A percentile compares a stretch with the other conserved stretches of the same genome.
phyloP scores from a whole-genome alignment of 192 early-diverging fungal species.

The Coemansia furcata region DNA sequence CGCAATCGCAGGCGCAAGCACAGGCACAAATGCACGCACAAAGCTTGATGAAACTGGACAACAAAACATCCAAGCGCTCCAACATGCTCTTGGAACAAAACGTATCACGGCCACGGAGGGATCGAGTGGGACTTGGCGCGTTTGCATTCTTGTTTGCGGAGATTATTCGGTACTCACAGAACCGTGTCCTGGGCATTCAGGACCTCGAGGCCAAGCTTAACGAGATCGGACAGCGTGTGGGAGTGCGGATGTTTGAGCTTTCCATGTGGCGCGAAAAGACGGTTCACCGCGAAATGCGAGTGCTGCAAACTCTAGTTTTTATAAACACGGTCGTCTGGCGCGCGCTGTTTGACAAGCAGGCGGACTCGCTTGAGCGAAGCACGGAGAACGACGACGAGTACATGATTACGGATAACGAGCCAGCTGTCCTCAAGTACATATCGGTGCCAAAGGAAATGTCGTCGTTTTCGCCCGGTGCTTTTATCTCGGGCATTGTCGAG shows the following conservation, averaged over 20 bases:
- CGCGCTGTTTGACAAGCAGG: conserved; percentile 90
- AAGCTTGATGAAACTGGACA: conserved; percentile 38
- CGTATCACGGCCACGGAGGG: conserved; percentile 66
- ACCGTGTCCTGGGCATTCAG: conserved; percentile 89
- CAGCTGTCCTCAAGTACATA: conserved; percentile 83
- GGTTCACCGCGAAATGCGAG: conserved; percentile 82
- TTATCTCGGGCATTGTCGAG: conserved; percentile 94
- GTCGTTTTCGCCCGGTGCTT: conserved; percentile 90
- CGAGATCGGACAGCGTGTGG: conserved; percentile 94
- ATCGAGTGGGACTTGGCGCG: conserved; percentile 77
- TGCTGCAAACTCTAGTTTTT: conserved; percentile 88
- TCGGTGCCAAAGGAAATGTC: conserved; percentile 93
- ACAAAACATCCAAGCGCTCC: conserved; percentile 41
- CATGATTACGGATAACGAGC: conserved; percentile 99
- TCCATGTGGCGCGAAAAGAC: conserved; percentile 86
- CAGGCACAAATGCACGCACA: conserved; percentile 19
- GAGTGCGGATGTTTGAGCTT: conserved; percentile 85
- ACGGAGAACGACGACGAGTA: conserved; percentile 99
- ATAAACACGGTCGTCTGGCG: conserved; percentile 96
- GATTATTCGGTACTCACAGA: conserved; percentile 96
- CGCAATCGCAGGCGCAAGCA: not conserved
- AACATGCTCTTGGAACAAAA: conserved; percentile 71
- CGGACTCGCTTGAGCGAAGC: conserved; percentile 93
- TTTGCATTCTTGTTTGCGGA: conserved; percentile 93
- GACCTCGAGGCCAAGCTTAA: conserved; percentile 91